Base-by-base conservation (phyloP, 1,139 yeast genomes). In the Yamadazyma membranifaciens region DNA sequence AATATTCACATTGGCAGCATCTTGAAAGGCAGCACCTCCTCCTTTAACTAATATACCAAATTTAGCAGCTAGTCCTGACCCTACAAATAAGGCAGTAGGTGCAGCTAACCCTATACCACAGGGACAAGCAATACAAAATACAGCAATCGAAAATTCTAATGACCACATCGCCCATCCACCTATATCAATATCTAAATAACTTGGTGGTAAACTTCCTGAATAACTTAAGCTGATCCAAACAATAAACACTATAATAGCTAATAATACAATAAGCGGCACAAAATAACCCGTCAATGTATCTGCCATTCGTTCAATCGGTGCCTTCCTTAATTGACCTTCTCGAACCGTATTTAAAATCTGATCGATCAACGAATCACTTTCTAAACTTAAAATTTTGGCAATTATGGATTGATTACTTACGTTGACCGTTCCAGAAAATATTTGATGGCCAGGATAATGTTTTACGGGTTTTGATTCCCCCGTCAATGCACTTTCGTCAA, bases 81-180 rank as follows among this genome's bases (percentile, higher is more conserved):
- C 77, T 4, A 70, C 75, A 55, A 69, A 69, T 29, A 71, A 55
- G 1, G 77, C 77, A 1, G 77, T 69, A 2, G 77, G 77, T 0
- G 76, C 75, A 14, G 77, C 77, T 34, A 71, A 59, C 1, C 75
- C 77, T 45, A 71, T 65, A 1, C 75, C 76, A 59, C 76, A 71
- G 3, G 76, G 76, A 49, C 76, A 71, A 2, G 76, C 76, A 43
- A 71, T 63, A 7, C 81, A 94, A 63, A 86, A 83, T 5, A 86
- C 92, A 0, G 92, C 78, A 49, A 85, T 82, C 0, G 91, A 79
- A 60, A 85, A 85, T 49, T 84, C 83, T 44, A 85, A 66, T 0
- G 91, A 80, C 91, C 92, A 85, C 13, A 83, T 78, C 0, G 76
- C 63, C 89, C 91, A 83, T 0, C 89, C 88, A 17, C 89, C 91